Base-by-base conservation (phyloP, 2,329 filamentous ascomycete genomes). In the Fusarium lateritium region DNA sequence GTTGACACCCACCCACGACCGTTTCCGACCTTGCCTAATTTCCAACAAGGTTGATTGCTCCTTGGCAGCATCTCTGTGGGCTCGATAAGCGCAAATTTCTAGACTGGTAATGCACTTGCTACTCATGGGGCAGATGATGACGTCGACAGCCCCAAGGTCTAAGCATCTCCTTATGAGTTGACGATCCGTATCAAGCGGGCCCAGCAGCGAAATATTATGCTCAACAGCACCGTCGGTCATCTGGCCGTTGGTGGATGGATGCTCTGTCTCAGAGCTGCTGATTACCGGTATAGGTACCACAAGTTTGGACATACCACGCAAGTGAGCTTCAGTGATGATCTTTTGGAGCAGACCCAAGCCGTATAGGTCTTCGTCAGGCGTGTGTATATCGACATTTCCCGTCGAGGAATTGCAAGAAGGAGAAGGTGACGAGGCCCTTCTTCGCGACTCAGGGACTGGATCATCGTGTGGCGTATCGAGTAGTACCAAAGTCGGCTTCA, bases 1-100 rank as follows among this genome's bases (percentile, higher is more conserved):
- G 75, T 93, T 89, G 13, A 97, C 87, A 26, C 94, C 94, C 42
- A 97, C 94, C 94, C 94, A 97, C 0, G 94, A 97, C 54, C 94
- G 88, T 79, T 97, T 97, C 56, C 94, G 88, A 44, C 91, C 89
- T 71, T 91, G 89, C 75, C 91, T 91, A 62, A 91, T 84, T 62
- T 92, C 91, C 58, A 94, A 77, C 65, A 94, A 86, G 19, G 89
- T 88, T 62, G 91, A 86, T 75, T 94, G 90, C 74, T 94, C 92
- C 74, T 88, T 89, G 34, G 88, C 85, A 22, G 92, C 91, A 73
- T 94, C 90, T 78, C 92, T 92, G 75, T 93, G 91, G 46, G 91
- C 89, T 73, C 92, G 90, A 81, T 97, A 97, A 44, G 92, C 94
- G 77, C 95, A 94, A 17, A 96, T 89, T 64, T 92, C 90, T 51